Evolutionary conservation across 2,329 filamentous ascomycete genomes (phyloP), one percentile per base, ranked within the genome.

Genomic region (Cladosporium velox): DNA sequence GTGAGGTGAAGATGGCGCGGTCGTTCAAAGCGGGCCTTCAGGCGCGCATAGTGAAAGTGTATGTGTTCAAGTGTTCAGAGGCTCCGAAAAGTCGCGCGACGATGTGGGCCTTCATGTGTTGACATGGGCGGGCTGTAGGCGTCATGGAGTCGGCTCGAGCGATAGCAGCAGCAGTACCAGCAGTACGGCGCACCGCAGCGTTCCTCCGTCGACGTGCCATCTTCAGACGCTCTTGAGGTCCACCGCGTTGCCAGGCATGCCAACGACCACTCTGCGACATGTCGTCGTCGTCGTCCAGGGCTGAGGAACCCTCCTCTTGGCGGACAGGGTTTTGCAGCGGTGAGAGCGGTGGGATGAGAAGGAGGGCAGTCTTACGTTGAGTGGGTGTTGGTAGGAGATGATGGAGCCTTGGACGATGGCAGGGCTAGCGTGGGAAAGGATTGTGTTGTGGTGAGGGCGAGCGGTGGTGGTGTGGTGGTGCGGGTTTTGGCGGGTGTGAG

Each of bases 391-490:
- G 34, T 63, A 59, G 57, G 61, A n/a, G 52, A 34, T 57, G 34
- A 30, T 62, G 24, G 51, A 64, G 49, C 49, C 35, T 52, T 52
- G 51, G 51, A 14, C 51, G 61, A 55, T 44, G 35, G 51, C 61
- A 57, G 61, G 61, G 51, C 61, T 57, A 47, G 61, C 51, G 49
- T 64, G 34, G 52, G 61, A 28, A 64, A 64, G 61, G 61, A 41
- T 57, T 47, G 49, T 38, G 14, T 47, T 64, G 55, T 47, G 61
- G 34, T 57, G 57, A 57, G 49, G 60, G 34, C 21, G 60, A 34
- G 60, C n/a, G 47, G 34, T 47, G 61, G 35, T 55, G 61, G 61
- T 52, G 61, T 64, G 52, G 52, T 41, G 59, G 34, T 32, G 41
- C 47, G 59, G 59, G 59, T 52, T 62, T 52, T 52, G 59, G 60